Evolutionary conservation across 2,329 filamentous ascomycete genomes (phyloP).

Genomic region (Hypoxylon sp.): DNA sequence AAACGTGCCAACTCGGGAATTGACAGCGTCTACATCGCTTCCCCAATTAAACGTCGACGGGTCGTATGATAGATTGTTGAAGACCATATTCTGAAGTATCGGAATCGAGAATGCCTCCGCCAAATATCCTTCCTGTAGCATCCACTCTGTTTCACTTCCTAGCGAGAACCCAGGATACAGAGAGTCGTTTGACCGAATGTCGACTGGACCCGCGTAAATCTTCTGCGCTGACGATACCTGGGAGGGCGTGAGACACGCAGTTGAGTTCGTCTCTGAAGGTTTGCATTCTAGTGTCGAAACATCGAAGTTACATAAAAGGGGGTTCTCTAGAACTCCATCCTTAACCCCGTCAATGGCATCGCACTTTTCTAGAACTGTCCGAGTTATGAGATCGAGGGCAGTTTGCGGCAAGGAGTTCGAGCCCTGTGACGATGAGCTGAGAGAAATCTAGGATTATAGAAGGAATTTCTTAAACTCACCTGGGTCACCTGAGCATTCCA

Average conservation of each 20-base stretch:
- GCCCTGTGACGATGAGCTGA: slow-evolving; percentile 23
- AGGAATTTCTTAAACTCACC: slow-evolving; percentile 17
- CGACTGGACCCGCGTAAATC: slow-evolving; percentile 49
- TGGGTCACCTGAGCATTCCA: slow-evolving; percentile 41
- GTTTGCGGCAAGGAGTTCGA: slow-evolving; percentile 44
- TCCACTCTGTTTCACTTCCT: slow-evolving; percentile 57
- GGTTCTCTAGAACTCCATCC: slow-evolving; percentile 57
- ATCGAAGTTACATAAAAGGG: slow-evolving; percentile 54
- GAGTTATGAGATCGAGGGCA: slow-evolving; percentile 52
- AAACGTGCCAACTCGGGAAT: slow-evolving; percentile 50
- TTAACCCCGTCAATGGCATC: slow-evolving; percentile 56
- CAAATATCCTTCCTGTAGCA: slow-evolving; percentile 53
- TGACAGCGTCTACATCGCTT: slow-evolving; percentile 52
- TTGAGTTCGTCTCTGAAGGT: slow-evolving; percentile 25
- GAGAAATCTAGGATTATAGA: not conserved
- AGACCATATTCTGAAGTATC: slow-evolving; percentile 59
- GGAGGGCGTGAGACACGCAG: slow-evolving; percentile 50
- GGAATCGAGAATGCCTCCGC: slow-evolving; percentile 54
- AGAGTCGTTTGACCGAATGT: slow-evolving; percentile 19
- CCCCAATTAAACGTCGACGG: slow-evolving; percentile 55
- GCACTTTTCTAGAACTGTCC: slow-evolving; percentile 54
- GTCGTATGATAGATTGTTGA: slow-evolving; percentile 55
- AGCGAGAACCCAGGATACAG: slow-evolving; percentile 58
- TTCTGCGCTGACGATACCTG: slow-evolving; percentile 52
- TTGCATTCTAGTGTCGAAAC: slow-evolving; percentile 52